Conservation (phyloP, 192 early-diverging fungal species). For the Entomortierella chlamydospora region DNA sequence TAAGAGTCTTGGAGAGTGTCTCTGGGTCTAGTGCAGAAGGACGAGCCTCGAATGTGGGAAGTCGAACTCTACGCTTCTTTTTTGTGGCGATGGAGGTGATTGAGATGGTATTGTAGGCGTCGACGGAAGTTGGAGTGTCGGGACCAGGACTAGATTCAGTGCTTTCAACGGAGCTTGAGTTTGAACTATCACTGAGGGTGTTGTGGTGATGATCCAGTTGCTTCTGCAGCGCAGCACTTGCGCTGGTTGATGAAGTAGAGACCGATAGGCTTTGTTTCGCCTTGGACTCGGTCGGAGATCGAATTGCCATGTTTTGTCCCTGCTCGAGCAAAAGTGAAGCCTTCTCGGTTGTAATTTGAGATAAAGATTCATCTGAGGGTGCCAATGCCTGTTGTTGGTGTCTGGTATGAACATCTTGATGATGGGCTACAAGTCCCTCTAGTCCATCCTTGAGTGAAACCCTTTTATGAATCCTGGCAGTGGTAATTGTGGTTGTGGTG, state of each 20-base stretch:
- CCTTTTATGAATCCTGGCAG: not conserved
- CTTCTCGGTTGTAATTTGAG: not conserved
- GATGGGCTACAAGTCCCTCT: slow-evolving; percentile 15
- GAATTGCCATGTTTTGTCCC: slow-evolving; percentile 7
- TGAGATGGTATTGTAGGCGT: slow-evolving; percentile 31
- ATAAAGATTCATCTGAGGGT: not conserved
- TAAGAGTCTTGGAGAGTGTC: slow-evolving; percentile 39
- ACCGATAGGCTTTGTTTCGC: slow-evolving; percentile 13
- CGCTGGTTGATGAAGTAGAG: not conserved
- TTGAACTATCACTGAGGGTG: slow-evolving; percentile 1
- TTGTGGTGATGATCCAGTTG: not conserved
- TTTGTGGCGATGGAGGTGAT: slow-evolving; percentile 25
- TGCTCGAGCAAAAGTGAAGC: not conserved
- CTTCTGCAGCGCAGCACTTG: not conserved
- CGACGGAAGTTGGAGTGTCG: slow-evolving; percentile 24
- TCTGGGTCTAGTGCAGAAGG: slow-evolving; percentile 58
- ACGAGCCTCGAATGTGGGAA: slow-evolving; percentile 51
- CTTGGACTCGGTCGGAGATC: slow-evolving; percentile 21
- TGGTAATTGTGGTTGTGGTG: slow-evolving; percentile 20
- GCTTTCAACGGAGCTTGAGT: slow-evolving; percentile 17
- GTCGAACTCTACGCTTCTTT: slow-evolving; percentile 47
- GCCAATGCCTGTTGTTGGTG: slow-evolving; percentile 8
- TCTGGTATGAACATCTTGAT: slow-evolving; percentile 15
- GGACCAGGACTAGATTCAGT: slow-evolving; percentile 20
- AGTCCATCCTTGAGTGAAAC: slow-evolving; percentile 3